A percentile compares a stretch with the other conserved stretches of the same genome.
Conservation (phyloP, 768 basidiomycete genomes). For the Kwoniella mangroviensis region DNA sequence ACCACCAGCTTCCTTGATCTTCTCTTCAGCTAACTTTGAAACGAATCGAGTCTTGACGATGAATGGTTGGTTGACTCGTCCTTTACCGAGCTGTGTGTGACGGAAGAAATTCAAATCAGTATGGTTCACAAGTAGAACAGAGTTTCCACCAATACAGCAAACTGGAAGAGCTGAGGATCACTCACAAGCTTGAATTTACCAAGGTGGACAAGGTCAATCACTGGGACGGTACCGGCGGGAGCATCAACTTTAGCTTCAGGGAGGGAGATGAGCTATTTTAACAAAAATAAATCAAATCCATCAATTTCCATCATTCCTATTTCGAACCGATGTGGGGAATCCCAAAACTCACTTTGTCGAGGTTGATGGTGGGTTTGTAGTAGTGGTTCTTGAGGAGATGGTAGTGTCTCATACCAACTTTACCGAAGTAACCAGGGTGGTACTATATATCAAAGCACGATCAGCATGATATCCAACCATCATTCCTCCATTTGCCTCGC, state of each 20-base stretch:
- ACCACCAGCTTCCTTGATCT: slow-evolving; percentile 70
- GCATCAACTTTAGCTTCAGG: slow-evolving; percentile 57
- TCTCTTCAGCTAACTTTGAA: slow-evolving; percentile 77
- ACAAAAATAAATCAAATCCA: background rate
- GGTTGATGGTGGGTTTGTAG: slow-evolving; percentile 97
- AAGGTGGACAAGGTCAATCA: slow-evolving; percentile 71
- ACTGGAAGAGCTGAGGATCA: slow-evolving; percentile 1
- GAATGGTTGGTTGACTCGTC: slow-evolving; percentile 78
- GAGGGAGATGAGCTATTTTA: slow-evolving; percentile 56
- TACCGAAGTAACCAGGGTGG: slow-evolving; percentile 99
- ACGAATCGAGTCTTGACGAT: slow-evolving; percentile 99
- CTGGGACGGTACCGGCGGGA: slow-evolving; percentile 69
- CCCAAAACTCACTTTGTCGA: slow-evolving; percentile 71
- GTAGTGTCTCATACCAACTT: slow-evolving; percentile 99
- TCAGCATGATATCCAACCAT: background rate
- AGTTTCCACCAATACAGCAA: no score
- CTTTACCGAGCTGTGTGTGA: slow-evolving; percentile 73
- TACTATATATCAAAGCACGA: slow-evolving; percentile 61
- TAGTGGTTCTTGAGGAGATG: slow-evolving; percentile 87
- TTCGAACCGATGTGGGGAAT: background rate
- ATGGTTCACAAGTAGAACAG: no score
- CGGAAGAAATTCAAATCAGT: background rate
- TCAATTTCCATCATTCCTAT: background rate
- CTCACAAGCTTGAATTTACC: slow-evolving; percentile 58
- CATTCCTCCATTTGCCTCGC: no score